Conservation (phyloP, 257 asterid species). For the Echium plantagineum region DNA sequence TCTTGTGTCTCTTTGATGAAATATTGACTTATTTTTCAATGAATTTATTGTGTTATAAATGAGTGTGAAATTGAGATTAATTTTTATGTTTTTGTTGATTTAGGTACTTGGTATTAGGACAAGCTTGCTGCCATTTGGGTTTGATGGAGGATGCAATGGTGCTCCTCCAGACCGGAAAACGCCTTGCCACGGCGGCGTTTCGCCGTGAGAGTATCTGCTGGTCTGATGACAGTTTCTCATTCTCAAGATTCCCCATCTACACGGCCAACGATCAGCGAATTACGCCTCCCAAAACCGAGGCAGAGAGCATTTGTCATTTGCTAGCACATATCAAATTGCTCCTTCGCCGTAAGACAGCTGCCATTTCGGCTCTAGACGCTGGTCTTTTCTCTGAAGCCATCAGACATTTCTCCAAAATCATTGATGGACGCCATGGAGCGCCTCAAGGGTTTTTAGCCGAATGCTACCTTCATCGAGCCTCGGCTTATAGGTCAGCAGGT, state of each 20-base stretch:
- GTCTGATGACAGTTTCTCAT: slow-evolving; percentile 59
- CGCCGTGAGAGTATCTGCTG: slow-evolving; percentile 54
- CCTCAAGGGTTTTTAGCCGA: slow-evolving; percentile 59
- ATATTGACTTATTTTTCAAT: too few relatives aligned
- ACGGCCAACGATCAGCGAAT: slow-evolving; percentile 5
- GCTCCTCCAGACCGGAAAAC: slow-evolving; percentile 44
- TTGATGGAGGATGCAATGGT: slow-evolving; percentile 52
- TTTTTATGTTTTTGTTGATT: too few relatives aligned
- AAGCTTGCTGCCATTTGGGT: slow-evolving; percentile 48
- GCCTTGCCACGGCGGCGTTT: slow-evolving; percentile 41
- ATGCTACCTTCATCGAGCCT: slow-evolving; percentile 54
- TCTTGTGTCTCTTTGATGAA: too few relatives aligned
- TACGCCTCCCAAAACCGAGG: slow-evolving; percentile 36
- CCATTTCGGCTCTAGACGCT: slow-evolving; percentile 61
- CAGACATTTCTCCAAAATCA: slow-evolving; percentile 61
- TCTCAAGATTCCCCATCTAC: slow-evolving; percentile 27
- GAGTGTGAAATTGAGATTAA: too few relatives aligned
- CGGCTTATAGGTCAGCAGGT: slow-evolving; percentile 46
- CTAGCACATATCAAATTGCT: slow-evolving; percentile 60
- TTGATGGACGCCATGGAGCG: slow-evolving; percentile 72
- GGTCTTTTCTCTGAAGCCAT: slow-evolving; percentile 57
- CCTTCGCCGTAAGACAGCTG: slow-evolving; percentile 65
- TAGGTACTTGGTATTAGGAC: slow-evolving; percentile 51
- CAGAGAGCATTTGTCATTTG: slow-evolving; percentile 52
- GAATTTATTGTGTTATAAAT: too few relatives aligned